Base-by-base conservation (phyloP, 331 rosid genomes). In the Saraca asoca region DNA sequence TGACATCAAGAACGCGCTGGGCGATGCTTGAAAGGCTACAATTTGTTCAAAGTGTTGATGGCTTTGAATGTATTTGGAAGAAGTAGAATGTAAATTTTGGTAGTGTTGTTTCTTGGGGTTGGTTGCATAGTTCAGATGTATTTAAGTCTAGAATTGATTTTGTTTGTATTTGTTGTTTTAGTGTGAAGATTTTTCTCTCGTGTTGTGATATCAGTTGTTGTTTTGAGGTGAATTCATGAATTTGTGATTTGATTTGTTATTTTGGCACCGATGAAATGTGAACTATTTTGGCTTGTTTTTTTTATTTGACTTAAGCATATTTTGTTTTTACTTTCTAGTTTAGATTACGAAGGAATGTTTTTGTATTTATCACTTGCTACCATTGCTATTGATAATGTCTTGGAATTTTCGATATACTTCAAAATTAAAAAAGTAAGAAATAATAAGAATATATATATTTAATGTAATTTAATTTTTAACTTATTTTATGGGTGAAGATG, bases 1-100 rank as follows among this genome's bases (percentile, higher is more conserved):
- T 29, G 96, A 90, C 72, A 80, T 94, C 80, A 86, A 88, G 85
- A 88, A 85, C 74, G 97, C 95, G 7, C 67, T 94, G 66, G 86
- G 84, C 78, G 80, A 69, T 52, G 91, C 18, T 29, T 85, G 86
- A 87, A 50, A 46, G 66, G 9, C 17, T 39, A 41, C 41, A 45
- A 17, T 74, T 34, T 68, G 62, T 64, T 56, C 61, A 24, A 42
- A 12, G 4, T 9, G 18, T 62, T 61, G 75, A 10, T 62, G 13
- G 31, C 31, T 69, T 44, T 67, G 51, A 72, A 58, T 55, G 71
- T 62, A 58, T 55, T 38, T 51, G 14, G 50, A 68, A 41, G 50
- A 24, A 5, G 59, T 64, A 49, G 19, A 31, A 57, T 74, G 83
- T 79, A 79, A 57, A 74, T 79, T n/a, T 71, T 34, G 56, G 38